phyloP scores from a whole-genome alignment of 139 green algal species.

The Ettlia oleoabundans region DNA sequence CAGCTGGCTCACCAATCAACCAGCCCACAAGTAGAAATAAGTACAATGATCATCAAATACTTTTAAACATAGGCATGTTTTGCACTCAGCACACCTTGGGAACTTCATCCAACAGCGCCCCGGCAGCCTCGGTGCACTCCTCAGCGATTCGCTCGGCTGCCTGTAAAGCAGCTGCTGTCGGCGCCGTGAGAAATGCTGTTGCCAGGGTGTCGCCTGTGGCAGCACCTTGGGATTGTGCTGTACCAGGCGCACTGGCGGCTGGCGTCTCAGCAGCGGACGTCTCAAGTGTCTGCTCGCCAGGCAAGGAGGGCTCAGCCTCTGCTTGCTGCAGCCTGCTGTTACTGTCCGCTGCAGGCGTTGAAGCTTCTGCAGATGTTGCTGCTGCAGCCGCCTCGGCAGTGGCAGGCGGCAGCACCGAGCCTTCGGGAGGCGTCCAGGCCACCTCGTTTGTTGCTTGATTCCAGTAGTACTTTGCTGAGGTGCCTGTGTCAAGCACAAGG shows the following conservation, averaged over 20 bases:
- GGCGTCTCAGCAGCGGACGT: too few relatives aligned
- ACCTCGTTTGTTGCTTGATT: conserved; percentile 67
- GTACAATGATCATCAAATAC: too few relatives aligned
- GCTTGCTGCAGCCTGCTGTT: background rate
- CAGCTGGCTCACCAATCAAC: too few relatives aligned
- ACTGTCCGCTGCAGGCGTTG: background rate
- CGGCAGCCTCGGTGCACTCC: conserved; percentile 20
- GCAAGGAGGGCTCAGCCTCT: too few relatives aligned
- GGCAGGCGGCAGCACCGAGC: background rate
- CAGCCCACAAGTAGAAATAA: background rate
- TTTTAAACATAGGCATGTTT: background rate
- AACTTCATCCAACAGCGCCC: background rate
- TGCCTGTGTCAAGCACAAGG: conserved; percentile 70
- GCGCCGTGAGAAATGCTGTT: background rate
- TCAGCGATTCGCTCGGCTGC: background rate
- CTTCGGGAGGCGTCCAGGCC: conserved; percentile 66
- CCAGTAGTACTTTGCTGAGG: conserved; percentile 75
- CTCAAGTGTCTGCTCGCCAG: too few relatives aligned
- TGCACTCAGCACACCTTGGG: conserved; percentile 10
- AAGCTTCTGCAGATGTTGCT: background rate
- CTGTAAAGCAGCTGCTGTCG: background rate
- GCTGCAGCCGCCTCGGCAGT: background rate
- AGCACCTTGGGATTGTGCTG: too few relatives aligned
- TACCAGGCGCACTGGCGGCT: background rate
- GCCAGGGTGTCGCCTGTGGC: background rate